Evolutionary conservation across 176 grass and related monocot genomes (phyloP), one percentile per base, ranked within the genome.

Genomic region (Ensete ventricosum): DNA sequence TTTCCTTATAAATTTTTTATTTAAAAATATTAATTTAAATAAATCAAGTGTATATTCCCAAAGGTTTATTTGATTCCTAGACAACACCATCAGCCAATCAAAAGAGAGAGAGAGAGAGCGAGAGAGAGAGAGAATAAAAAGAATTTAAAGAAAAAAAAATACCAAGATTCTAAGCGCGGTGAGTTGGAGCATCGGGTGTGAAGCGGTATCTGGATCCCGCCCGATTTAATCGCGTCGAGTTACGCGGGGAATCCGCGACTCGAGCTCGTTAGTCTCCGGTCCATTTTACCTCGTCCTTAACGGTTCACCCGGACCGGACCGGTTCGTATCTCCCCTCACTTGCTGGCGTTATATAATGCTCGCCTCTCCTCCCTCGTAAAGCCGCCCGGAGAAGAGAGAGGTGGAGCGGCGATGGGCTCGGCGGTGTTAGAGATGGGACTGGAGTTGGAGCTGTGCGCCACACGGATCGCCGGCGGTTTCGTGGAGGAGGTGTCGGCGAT

Each of bases 381-480:
- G 11, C 11, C 29, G 67, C 34, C 3, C 4, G 10, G 34, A 51
- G 17, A 50, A 10, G 67, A 50, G 27, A 50, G 17, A 34, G 64
- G 34, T 2, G 14, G 21, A 11, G 67, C 1, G 67, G 19, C 48
- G 67, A 51, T 70, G 67, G 67, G 43, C 48, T 70, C 67, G 43
- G 67, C 26, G 29, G 10, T 21, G 11, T 22, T 67, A 25, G 88
- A 87, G 23, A n/a, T 84, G 9, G 82, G 84, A 0, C 50, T 76
- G 11, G 53, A 85, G 73, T 24, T 91, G 84, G 73, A 84, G 52
- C 76, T 83, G 20, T 71, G 69, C 73, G 84, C 84, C 66, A 84
- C 64, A 14, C 83, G 80, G 59, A 80, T 77, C 29, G 80, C 64
- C 1, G 77, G 85, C 14, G 85, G 77, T 21, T 82, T 89, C 23